Evolutionary conservation across 169 alveolate species (phyloP).

Genomic region (Eimeria brunetti): DNA sequence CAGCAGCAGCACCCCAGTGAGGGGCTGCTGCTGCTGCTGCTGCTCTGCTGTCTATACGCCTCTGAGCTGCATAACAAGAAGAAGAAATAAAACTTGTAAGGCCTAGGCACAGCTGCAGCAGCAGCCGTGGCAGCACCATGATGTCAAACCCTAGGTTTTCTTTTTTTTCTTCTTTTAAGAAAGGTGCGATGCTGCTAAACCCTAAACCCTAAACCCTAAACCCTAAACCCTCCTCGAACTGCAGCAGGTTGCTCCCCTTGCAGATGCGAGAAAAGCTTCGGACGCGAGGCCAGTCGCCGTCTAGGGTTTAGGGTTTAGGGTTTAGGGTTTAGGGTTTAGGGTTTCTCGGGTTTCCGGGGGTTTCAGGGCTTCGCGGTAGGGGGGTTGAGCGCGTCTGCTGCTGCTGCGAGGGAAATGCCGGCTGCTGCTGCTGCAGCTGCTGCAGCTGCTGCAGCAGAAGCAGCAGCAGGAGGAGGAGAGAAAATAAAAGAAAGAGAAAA

Average conservation of each 20-base stretch:
- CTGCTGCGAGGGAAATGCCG: no score
- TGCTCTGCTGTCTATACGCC: not conserved
- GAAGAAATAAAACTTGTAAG: not conserved
- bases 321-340: no score
- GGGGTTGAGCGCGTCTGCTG: no score
- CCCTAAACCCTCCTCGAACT: not conserved
- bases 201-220: conserved; percentile 18
- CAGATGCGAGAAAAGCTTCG: no score
- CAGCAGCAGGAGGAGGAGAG: not conserved
- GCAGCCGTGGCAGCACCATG: not conserved
- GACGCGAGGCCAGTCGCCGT: no score
- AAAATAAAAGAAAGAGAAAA: not conserved
- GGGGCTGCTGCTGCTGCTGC: not conserved
- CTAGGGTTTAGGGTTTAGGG: no score
- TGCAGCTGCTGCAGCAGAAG: not conserved
- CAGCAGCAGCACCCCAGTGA: not conserved
- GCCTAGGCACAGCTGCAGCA: not conserved
- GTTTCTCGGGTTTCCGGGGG: no score
- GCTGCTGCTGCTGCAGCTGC: no score
- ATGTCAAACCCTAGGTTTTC: not conserved
- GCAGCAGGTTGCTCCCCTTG: no score
- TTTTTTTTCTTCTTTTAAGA: no score
- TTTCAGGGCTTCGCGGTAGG: no score
- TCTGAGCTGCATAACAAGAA: not conserved
- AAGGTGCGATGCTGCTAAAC: not conserved